A percentile compares a stretch with the other conserved stretches of the same genome.
These are phyloP conservation scores for Candida methanosorbosa DNA, from an alignment of 805 yeast genomes.

Conservation along the genomic window DNA sequence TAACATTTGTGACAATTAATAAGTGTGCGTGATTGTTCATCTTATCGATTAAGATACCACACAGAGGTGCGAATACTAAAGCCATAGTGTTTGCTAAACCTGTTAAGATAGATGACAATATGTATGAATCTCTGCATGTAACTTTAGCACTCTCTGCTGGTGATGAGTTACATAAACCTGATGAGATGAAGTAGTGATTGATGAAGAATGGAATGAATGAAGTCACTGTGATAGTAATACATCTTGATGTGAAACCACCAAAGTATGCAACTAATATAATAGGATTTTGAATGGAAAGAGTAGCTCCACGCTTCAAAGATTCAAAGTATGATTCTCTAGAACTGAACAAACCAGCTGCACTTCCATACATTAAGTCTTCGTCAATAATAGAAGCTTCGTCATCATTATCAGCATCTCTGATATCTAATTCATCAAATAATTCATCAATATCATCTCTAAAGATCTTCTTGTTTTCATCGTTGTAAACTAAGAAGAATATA, in stretches of 20 bases:
- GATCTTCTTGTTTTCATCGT: slow-evolving; percentile 26
- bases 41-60: slow-evolving; percentile 51
- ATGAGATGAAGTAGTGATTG: slow-evolving; percentile 42
- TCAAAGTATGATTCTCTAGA: slow-evolving; percentile 24
- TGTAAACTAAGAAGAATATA: slow-evolving; percentile 36
- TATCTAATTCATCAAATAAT: slow-evolving; percentile 21
- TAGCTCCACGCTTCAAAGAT: slow-evolving; percentile 38
- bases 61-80: slow-evolving; percentile 51
- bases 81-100: slow-evolving; percentile 58
- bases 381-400: slow-evolving; percentile 7
- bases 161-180: slow-evolving; percentile 36
- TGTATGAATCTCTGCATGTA: slow-evolving; percentile 53
- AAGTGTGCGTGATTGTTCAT: slow-evolving; percentile 21
- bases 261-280: slow-evolving; percentile 46
- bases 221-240: slow-evolving; percentile 49
- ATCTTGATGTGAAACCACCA: slow-evolving; percentile 56
- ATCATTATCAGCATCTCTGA: slow-evolving; percentile 18
- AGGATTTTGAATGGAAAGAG: slow-evolving; percentile 34
- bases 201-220: slow-evolving; percentile 58
- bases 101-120: slow-evolving; percentile 57
- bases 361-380: slow-evolving; percentile 7
- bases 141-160: slow-evolving; percentile 24
- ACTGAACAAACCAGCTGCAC: slow-evolving; percentile 6
- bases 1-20: slow-evolving; percentile 28
- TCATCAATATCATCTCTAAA: slow-evolving; percentile 23